Conservation (phyloP, 805 yeast genomes). For the Myxozyma mucilagina region DNA sequence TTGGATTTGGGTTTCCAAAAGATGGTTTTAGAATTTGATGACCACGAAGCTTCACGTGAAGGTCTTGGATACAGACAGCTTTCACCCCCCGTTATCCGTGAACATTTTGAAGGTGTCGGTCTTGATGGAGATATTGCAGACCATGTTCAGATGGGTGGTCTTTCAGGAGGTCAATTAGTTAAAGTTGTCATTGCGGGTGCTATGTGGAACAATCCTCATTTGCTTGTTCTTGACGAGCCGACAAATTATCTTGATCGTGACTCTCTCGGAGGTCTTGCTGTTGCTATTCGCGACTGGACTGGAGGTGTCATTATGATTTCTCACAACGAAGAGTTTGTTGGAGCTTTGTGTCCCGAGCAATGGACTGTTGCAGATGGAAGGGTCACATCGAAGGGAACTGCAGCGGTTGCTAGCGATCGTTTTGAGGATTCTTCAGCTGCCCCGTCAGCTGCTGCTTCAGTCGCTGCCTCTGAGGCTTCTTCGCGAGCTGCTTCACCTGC, state of each 20-base stretch:
- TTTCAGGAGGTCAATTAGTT: slow-evolving; percentile 97
- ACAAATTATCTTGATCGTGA: slow-evolving; percentile 98
- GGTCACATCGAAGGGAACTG: slow-evolving; percentile 79
- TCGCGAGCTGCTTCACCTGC: slow-evolving; percentile 33
- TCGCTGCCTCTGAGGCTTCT: slow-evolving; percentile 45
- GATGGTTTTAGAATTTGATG: slow-evolving; percentile 94
- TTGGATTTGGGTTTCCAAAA: slow-evolving; percentile 83
- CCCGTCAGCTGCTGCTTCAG: slow-evolving; percentile 72
- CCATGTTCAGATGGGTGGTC: slow-evolving; percentile 94
- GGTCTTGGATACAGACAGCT: slow-evolving; percentile 98
- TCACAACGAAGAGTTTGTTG: slow-evolving; percentile 94
- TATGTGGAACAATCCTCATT: slow-evolving; percentile 99
- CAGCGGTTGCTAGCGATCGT: slow-evolving; percentile 70
- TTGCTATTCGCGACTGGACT: slow-evolving; percentile 96
- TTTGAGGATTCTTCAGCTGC: slow-evolving; percentile 74
- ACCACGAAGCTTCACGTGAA: slow-evolving; percentile 98
- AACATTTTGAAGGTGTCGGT: slow-evolving; percentile 97
- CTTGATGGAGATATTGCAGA: slow-evolving; percentile 97
- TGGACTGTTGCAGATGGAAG: slow-evolving; percentile 95
- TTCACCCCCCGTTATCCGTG: slow-evolving; percentile 85
- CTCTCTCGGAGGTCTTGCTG: slow-evolving; percentile 94
- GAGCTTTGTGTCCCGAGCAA: slow-evolving; percentile 97
- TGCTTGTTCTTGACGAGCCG: slow-evolving; percentile 95
- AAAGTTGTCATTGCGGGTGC: slow-evolving; percentile 99
- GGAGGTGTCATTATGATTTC: slow-evolving; percentile 99